These are phyloP conservation scores for Sclerotinia subarctica DNA, from an alignment of 2,329 filamentous ascomycete species.

Conservation along the genomic window DNA sequence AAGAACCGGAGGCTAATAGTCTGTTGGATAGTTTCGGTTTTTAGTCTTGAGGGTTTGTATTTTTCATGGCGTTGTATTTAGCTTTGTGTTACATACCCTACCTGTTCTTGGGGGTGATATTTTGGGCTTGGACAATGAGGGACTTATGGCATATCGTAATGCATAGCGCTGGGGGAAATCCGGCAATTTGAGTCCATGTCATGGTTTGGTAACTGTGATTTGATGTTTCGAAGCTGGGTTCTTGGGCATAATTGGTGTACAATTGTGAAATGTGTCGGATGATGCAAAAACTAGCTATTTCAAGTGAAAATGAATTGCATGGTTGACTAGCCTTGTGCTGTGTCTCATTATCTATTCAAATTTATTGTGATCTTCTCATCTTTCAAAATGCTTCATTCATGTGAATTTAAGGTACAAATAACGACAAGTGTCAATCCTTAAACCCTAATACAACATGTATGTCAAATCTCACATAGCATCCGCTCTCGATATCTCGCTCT, in stretches of 20 bases:
- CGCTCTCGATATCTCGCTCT: too few species aligned
- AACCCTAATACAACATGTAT: too few species aligned
- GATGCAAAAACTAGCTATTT: too few species aligned
- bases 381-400: background rate
- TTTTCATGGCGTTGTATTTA: constrained; percentile 1
- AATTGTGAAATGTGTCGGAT: too few species aligned
- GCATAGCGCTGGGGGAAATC: constrained; percentile 1
- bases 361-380: background rate
- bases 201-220: background rate
- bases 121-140: background rate
- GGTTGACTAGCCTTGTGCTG: background rate
- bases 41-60: constrained; percentile 41
- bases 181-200: background rate
- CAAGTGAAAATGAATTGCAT: background rate
- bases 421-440: too few species aligned
- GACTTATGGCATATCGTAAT: background rate
- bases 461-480: too few species aligned
- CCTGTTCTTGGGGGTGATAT: background rate
- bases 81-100: background rate
- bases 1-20: constrained; percentile 88
- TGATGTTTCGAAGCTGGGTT: background rate
- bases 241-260: background rate
- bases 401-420: too few species aligned
- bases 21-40: constrained; percentile 93
- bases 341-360: too few species aligned